Conservation (phyloP, 2,329 filamentous ascomycete genomes). For the Exophiala dermatitidis region DNA sequence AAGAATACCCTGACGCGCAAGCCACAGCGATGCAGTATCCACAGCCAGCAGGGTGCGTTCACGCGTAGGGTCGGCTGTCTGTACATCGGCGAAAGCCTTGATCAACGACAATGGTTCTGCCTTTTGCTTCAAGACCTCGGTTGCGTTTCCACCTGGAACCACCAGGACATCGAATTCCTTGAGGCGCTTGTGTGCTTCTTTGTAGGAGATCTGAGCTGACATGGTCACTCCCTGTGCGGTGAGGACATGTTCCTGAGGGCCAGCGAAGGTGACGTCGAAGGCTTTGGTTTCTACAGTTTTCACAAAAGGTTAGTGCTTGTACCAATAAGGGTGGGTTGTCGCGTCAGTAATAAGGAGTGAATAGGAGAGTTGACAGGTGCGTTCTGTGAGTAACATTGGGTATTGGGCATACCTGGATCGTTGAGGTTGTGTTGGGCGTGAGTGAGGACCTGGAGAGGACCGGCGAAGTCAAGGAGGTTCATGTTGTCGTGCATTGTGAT, state of each 20-base stretch:
- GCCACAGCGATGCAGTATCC: slow-evolving; percentile 71
- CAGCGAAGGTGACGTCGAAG: slow-evolving; percentile 49
- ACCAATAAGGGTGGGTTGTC: too few relatives aligned
- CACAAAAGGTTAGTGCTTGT: slow-evolving; percentile 18
- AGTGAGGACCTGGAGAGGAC: slow-evolving; percentile 52
- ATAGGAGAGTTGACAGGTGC: too few relatives aligned
- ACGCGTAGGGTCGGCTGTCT: slow-evolving; percentile 68
- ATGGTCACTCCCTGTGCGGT: slow-evolving; percentile 60
- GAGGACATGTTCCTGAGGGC: slow-evolving; percentile 41
- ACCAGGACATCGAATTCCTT: slow-evolving; percentile 73
- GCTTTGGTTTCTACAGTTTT: slow-evolving; percentile 42
- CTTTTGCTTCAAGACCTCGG: slow-evolving; percentile 54
- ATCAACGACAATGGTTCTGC: slow-evolving; percentile 63
- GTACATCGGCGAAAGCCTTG: slow-evolving; percentile 67
- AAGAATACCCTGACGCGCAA: slow-evolving; percentile 69
- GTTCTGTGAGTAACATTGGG: too few relatives aligned
- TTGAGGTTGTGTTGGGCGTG: slow-evolving; percentile 48
- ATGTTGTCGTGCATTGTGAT: slow-evolving; percentile 51
- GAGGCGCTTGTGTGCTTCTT: slow-evolving; percentile 66
- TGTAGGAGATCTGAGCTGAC: slow-evolving; percentile 67
- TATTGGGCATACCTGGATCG: slow-evolving; percentile 39
- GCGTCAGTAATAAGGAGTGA: too few relatives aligned
- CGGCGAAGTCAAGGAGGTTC: slow-evolving; percentile 51
- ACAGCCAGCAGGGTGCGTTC: slow-evolving; percentile 76
- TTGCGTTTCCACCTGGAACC: slow-evolving; percentile 61